These are phyloP conservation scores for Piromyces finnis DNA, from an alignment of 192 early-diverging fungal species.

Conservation along the genomic window DNA sequence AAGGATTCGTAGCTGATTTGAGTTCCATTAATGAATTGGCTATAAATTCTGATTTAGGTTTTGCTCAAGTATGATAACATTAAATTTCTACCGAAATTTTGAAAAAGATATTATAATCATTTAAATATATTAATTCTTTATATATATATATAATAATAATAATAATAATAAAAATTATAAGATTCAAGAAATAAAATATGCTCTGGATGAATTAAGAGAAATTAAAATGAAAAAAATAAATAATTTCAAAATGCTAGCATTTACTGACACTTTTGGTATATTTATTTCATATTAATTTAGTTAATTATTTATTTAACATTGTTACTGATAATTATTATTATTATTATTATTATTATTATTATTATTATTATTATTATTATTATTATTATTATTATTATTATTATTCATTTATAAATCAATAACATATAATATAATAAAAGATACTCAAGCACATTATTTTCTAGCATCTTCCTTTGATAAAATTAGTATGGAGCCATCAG, in stretches of 20 bases:
- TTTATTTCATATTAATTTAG: neutral
- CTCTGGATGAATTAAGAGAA: slow-evolving; percentile 7
- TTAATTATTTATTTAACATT: too few species aligned
- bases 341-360: too few species aligned
- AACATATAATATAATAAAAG: slow-evolving; percentile 3
- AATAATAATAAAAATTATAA: too few species aligned
- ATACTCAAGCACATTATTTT: slow-evolving; percentile 42
- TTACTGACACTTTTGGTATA: slow-evolving; percentile 44
- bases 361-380: neutral
- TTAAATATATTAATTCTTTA: too few species aligned
- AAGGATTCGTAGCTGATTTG: neutral
- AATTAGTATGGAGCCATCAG: slow-evolving; percentile 38
- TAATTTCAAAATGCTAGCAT: slow-evolving; percentile 29
- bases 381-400: neutral
- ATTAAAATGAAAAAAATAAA: slow-evolving; percentile 15
- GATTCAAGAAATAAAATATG: neutral
- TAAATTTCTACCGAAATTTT: too few species aligned
- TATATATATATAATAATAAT: too few species aligned
- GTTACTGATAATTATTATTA: too few species aligned
- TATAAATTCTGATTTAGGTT: neutral
- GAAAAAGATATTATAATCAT: too few species aligned
- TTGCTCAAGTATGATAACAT: neutral
- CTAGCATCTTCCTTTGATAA: slow-evolving; percentile 44
- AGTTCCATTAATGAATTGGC: neutral
- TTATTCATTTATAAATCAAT: neutral